These are phyloP conservation scores for Escovopsis weberi DNA, from an alignment of 2,329 filamentous ascomycete species.

Conservation along the genomic window DNA sequence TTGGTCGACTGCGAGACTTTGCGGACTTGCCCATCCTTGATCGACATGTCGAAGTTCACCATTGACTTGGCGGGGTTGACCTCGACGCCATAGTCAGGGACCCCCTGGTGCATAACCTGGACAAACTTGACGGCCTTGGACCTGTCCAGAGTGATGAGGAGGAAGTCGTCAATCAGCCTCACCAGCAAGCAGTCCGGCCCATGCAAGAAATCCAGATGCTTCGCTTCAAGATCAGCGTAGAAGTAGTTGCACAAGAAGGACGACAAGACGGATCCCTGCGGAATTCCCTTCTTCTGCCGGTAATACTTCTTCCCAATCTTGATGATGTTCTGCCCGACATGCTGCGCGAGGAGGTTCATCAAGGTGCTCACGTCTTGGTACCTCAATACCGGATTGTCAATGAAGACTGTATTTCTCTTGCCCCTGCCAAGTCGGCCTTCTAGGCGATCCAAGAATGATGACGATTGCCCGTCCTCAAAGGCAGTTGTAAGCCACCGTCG, in stretches of 20 bases:
- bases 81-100: constrained; percentile 65
- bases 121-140: constrained; percentile 59
- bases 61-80: constrained; percentile 70
- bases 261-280: constrained; percentile 82
- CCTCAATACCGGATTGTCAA: constrained; percentile 50
- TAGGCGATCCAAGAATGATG: constrained; percentile 31
- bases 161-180: constrained; percentile 81
- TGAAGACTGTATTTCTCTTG: constrained; percentile 59
- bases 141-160: constrained; percentile 64
- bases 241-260: constrained; percentile 88
- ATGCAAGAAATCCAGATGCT: constrained; percentile 52
- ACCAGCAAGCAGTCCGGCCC: constrained; percentile 49
- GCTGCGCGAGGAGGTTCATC: constrained; percentile 57
- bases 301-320: constrained; percentile 82
- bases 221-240: constrained; percentile 71
- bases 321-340: constrained; percentile 74
- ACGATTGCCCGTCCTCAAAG: constrained; percentile 24
- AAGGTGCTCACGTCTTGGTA: constrained; percentile 44
- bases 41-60: constrained; percentile 60
- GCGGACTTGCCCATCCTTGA: constrained; percentile 38
- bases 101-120: constrained; percentile 62
- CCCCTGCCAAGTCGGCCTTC: constrained; percentile 22
- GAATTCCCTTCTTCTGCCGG: constrained; percentile 76
- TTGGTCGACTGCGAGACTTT: constrained; percentile 23
- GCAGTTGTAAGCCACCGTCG: constrained; percentile 41